Evolutionary conservation across 306 rosid species (phyloP).

Genomic region (Begonia masoniana): DNA sequence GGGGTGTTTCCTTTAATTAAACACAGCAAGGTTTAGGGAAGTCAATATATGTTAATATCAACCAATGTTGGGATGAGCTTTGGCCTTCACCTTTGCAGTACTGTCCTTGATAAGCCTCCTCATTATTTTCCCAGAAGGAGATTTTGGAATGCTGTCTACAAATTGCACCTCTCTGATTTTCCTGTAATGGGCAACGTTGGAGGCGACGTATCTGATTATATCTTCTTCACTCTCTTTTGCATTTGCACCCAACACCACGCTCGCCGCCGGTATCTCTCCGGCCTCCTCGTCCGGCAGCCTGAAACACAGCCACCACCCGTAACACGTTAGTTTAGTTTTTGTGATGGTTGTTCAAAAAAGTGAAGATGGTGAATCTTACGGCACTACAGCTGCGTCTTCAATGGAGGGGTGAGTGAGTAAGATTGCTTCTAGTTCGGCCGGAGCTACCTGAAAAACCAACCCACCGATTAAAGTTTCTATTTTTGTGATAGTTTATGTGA

Average conservation of each 20-base stretch:
- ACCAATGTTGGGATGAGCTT: constrained; percentile 4
- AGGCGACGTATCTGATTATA: constrained; percentile 50
- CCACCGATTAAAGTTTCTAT: neutral
- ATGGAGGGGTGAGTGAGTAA: constrained; percentile 66
- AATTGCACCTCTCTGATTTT: constrained; percentile 68
- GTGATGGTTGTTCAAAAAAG: neutral
- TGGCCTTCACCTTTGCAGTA: constrained; percentile 29
- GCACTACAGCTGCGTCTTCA: constrained; percentile 90
- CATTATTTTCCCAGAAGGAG: constrained; percentile 90
- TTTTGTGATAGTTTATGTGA: no score
- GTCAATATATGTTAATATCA: neutral
- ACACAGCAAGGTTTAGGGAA: no score
- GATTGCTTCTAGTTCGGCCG: constrained; percentile 86
- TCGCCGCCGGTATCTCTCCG: constrained; percentile 87
- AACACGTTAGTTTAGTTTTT: no score
- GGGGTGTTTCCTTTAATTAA: no score
- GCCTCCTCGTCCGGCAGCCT: constrained; percentile 84
- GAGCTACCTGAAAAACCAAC: constrained; percentile 50
- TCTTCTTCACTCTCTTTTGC: constrained; percentile 65
- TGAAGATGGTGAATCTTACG: constrained; percentile 33
- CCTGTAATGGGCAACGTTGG: constrained; percentile 72
- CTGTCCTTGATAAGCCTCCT: constrained; percentile 60
- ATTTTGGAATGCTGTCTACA: constrained; percentile 69
- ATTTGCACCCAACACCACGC: constrained; percentile 48
- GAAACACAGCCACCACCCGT: neutral